Evolutionary conservation across 176 grass and related monocot genomes (phyloP).

Genomic region (Pontederia crassipes): DNA sequence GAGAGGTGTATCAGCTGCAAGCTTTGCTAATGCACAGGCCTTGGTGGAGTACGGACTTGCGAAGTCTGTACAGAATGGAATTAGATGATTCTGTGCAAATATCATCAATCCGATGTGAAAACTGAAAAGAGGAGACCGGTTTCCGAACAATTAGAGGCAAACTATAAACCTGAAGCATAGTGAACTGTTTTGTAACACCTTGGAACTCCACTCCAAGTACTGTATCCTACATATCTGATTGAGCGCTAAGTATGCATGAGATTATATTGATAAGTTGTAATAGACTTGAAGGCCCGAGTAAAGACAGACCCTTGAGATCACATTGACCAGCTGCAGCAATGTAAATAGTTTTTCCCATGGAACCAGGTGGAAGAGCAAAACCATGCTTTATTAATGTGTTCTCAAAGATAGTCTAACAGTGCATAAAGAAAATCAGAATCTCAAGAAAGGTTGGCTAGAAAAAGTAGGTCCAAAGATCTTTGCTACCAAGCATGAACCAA

Average conservation of each 20-base stretch:
- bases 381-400: constrained; percentile 68
- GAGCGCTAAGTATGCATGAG: constrained; percentile 9
- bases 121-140: neutral
- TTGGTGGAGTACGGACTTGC: constrained; percentile 15
- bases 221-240: constrained; percentile 41
- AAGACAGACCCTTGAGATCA: constrained; percentile 48
- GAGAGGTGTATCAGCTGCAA: constrained; percentile 16
- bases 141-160: constrained; percentile 1
- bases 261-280: neutral
- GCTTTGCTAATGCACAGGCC: constrained; percentile 13
- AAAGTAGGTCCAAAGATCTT: no score
- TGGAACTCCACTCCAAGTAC: constrained; percentile 79
- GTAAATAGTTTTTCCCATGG: constrained; percentile 66
- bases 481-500: no score
- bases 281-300: neutral
- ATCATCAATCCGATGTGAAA: constrained; percentile 11
- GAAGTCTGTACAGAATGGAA: constrained; percentile 10
- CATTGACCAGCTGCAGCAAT: constrained; percentile 65
- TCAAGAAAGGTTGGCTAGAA: no score
- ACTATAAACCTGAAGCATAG: constrained; percentile 59
- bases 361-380: constrained; percentile 71
- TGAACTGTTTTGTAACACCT: constrained; percentile 64
- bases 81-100: neutral
- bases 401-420: constrained; percentile 50
- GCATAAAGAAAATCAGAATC: constrained; percentile 13